Base-by-base conservation (phyloP, 2,329 filamentous ascomycete species). In the Fusarium sp. region DNA sequence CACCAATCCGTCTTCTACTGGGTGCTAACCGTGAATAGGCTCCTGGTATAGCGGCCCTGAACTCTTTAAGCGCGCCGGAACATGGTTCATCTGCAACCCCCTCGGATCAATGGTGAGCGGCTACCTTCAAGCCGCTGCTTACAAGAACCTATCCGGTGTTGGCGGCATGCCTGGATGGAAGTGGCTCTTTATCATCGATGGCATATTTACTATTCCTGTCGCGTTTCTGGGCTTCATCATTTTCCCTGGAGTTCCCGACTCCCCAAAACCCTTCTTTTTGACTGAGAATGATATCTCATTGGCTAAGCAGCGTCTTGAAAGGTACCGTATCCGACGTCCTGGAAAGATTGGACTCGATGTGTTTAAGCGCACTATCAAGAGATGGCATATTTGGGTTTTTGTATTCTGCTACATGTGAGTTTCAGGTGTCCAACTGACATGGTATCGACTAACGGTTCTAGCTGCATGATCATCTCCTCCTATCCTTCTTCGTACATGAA, bases 151-250 rank as follows among this genome's bases (percentile, higher is more conserved):
- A 1, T 65, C 66, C 3, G 86, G 86, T 0, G 81, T 86, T 1
- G 78, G 76, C 4, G 87, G 87, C 0, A 82, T 86, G 79, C 78
- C 85, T 0, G 87, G 87, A 0, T 88, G 86, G 86, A 79, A 83
- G 56, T 87, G 68, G 64, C 68, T 70, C 9, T 70, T 70, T 30
- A 70, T 68, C 43, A 60, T 70, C 2, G 64, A 70, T 6, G 68
- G 68, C 17, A 63, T 63, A n/a, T 54, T 63, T 15, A 70, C 64
- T 1, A 50, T 70, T 1, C 68, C 68, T 14, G 52, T 70, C 2
- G 68, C 68, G 15, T 45, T 70, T 11, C 35, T 64, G 14, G 68
- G 64, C 11, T 70, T 70, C 35, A 10, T 64, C 12, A 33, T 70
- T n/a, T 70, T 67, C 6, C 68, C 68, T 10, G 64, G 68, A 6